Conservation (phyloP, 169 alveolate genomes). For the Perkinsus olseni region DNA sequence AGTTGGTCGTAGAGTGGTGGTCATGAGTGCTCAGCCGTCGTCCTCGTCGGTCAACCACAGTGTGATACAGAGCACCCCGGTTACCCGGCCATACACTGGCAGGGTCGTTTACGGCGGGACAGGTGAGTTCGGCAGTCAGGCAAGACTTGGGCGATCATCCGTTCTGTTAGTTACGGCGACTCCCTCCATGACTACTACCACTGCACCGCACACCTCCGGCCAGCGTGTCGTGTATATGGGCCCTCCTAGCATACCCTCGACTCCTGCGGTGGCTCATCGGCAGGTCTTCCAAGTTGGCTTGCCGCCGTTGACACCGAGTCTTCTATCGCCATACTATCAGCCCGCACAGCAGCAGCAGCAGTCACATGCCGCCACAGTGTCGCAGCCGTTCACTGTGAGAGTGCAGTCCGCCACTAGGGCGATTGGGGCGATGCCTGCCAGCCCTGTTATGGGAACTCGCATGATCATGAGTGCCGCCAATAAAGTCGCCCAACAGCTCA, state of each 20-base stretch:
- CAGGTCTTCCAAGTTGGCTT: not conserved
- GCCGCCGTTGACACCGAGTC: not conserved
- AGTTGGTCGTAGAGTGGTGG: not conserved
- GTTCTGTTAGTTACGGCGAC: not conserved
- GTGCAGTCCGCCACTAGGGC: not conserved
- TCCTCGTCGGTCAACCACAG: not conserved
- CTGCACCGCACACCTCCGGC: not conserved
- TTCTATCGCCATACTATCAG: not conserved
- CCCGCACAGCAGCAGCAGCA: not conserved
- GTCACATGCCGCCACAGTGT: not conserved
- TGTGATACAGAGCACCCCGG: not conserved
- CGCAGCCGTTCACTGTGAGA: not conserved
- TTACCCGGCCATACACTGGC: not conserved
- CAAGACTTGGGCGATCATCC: not conserved
- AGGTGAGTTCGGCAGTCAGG: not conserved
- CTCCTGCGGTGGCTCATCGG: not conserved
- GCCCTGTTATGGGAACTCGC: not conserved
- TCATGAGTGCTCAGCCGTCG: not conserved
- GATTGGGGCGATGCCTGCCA: not conserved
- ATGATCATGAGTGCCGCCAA: not conserved
- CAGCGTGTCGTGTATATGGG: not conserved
- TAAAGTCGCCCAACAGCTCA: not conserved
- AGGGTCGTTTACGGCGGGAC: not conserved
- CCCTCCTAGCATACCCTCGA: not conserved
- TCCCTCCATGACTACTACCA: not conserved